A percentile compares a stretch with the other conserved stretches of the same genome.
phyloP scores from a whole-genome alignment of 495 filamentous ascomycete genomes.

The Talaromyces borbonicus region DNA sequence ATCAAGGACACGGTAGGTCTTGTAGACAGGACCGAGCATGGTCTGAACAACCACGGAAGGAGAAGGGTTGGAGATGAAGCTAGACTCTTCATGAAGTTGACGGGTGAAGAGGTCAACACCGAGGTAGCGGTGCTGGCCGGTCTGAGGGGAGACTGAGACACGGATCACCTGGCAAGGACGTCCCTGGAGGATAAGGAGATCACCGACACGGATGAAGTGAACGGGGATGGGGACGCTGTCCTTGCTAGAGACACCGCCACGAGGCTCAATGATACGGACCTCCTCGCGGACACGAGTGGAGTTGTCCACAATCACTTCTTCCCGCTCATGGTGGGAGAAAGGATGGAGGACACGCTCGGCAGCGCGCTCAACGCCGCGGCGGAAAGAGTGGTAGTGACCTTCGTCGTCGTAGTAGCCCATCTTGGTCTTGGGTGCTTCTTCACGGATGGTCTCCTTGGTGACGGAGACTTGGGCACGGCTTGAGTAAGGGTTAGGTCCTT shows the following conservation, averaged over 20 bases:
- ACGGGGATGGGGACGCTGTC: slow-evolving; percentile 97
- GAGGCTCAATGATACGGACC: slow-evolving; percentile 45
- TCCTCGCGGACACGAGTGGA: slow-evolving; percentile 35
- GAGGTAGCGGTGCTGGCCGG: slow-evolving; percentile 98
- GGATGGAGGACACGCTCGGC: slow-evolving; percentile 73
- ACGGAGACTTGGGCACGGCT: slow-evolving; percentile 35
- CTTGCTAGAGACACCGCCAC: slow-evolving; percentile 37
- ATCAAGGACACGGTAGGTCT: slow-evolving; percentile 99
- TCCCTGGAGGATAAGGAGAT: slow-evolving; percentile 97
- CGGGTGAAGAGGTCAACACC: slow-evolving; percentile 99
- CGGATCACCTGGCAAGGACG: slow-evolving; percentile 99
- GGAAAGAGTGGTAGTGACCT: slow-evolving; percentile 91
- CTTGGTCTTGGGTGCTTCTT: slow-evolving; percentile 48
- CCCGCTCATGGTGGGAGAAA: slow-evolving; percentile 46
- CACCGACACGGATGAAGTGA: slow-evolving; percentile 98
- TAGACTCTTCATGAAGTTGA: slow-evolving; percentile 97
- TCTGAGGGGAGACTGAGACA: slow-evolving; percentile 95
- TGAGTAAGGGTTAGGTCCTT: slow-evolving; percentile 21
- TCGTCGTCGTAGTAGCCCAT: slow-evolving; percentile 99
- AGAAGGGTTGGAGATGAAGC: slow-evolving; percentile 91
- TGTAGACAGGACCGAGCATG: slow-evolving; percentile 99
- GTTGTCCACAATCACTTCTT: slow-evolving; percentile 48
- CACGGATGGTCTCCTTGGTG: slow-evolving; percentile 37
- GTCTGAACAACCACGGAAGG: slow-evolving; percentile 97
- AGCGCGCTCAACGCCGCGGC: slow-evolving; percentile 73